Percentiles rank a stretch among this genome's conserved stretches.
phyloP scores from a whole-genome alignment of 352 stramenopile genomes.

The Phytophthora nicotianae region DNA sequence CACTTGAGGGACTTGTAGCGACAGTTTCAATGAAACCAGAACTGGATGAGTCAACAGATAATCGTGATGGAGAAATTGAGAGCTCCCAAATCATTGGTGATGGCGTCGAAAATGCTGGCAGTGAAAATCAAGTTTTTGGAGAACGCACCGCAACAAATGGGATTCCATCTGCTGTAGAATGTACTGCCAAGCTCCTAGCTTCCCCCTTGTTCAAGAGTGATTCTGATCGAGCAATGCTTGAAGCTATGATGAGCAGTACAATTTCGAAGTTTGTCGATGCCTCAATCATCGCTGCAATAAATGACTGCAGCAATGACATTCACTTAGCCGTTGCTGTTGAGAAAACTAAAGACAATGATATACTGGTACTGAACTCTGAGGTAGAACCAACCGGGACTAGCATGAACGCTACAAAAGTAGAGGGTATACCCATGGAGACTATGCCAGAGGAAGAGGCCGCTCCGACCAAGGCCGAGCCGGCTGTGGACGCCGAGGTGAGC shows the following conservation, averaged over 20 bases:
- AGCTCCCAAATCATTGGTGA: conserved; percentile 1
- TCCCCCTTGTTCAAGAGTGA: conserved; percentile 22
- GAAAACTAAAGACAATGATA: background rate
- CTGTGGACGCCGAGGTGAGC: conserved; percentile 4
- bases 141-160: background rate
- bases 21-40: background rate
- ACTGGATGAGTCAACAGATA: background rate
- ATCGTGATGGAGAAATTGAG: background rate
- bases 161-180: background rate
- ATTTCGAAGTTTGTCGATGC: conserved; percentile 25
- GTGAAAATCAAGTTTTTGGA: background rate
- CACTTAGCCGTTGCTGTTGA: background rate
- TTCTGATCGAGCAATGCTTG: conserved; percentile 33
- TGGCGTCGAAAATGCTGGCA: background rate
- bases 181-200: background rate
- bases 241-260: conserved; percentile 27
- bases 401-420: background rate
- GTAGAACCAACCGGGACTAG: conserved; percentile 1
- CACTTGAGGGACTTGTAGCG: conserved; percentile 9
- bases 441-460: background rate
- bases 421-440: too few relatives aligned
- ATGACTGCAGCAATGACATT: conserved; percentile 27
- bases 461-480: background rate
- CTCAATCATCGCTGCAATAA: conserved; percentile 17
- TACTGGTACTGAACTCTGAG: background rate